phyloP scores from a whole-genome alignment of 345 rosid species.

The Crucihimalaya himalaica region DNA sequence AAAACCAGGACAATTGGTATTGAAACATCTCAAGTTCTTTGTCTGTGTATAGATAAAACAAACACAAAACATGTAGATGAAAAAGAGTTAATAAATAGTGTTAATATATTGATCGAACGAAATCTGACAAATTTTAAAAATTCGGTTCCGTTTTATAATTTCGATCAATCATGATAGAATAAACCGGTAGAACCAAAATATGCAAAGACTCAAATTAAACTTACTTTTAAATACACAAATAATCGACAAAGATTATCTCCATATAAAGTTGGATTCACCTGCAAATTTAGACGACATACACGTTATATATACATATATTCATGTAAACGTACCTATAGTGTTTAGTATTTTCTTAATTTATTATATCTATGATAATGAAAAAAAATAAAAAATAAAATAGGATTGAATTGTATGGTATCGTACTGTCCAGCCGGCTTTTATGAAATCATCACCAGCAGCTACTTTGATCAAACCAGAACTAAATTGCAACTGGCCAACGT shows the following conservation, averaged over 20 bases:
- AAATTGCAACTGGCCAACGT: not conserved
- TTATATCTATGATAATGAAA: no score
- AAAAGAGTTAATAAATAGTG: not conserved
- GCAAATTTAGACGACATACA: not conserved
- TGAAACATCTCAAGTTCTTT: not conserved
- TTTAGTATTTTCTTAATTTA: not conserved
- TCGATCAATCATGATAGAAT: no score
- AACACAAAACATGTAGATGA: not conserved
- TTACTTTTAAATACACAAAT: not conserved
- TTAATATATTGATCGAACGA: no score
- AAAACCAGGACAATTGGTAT: not conserved
- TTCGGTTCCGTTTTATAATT: no score
- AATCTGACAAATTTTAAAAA: no score
- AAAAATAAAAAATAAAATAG: no score
- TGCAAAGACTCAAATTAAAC: no score
- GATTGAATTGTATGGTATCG: not conserved
- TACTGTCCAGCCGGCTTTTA: not conserved
- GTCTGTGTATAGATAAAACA: not conserved
- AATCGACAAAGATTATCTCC: not conserved
- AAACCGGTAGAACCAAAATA: no score
- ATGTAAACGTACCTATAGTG: no score
- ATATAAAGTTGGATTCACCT: not conserved
- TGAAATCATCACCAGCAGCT: not conserved
- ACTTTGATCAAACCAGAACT: not conserved
- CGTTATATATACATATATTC: not conserved